A percentile compares a stretch with the other conserved stretches of the same genome.
Conservation (phyloP, 345 rosid genomes). For the Populus nigra region DNA sequence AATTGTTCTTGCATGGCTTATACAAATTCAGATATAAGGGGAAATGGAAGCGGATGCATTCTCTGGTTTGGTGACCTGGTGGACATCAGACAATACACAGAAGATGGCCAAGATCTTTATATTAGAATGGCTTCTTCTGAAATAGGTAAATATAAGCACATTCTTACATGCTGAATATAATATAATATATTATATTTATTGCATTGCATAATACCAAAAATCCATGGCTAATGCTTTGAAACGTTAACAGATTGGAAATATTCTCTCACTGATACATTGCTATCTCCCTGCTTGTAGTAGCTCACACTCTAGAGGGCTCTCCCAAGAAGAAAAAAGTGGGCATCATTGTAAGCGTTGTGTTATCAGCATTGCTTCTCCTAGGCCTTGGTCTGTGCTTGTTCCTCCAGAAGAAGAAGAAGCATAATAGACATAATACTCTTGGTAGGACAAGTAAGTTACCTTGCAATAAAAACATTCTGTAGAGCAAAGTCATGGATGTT, state of each 20-base stretch:
- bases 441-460: neutral
- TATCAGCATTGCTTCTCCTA: neutral
- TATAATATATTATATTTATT: too few relatives aligned
- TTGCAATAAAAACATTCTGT: too few relatives aligned
- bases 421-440: neutral
- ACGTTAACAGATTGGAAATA: too few relatives aligned
- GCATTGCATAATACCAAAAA: too few relatives aligned
- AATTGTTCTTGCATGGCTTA: slow-evolving; percentile 29
- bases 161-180: neutral
- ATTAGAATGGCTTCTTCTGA: slow-evolving; percentile 22
- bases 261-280: neutral
- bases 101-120: slow-evolving; percentile 17
- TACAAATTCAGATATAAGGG: slow-evolving; percentile 18
- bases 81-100: slow-evolving; percentile 2
- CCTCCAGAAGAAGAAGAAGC: neutral
- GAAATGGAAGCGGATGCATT: slow-evolving; percentile 22
- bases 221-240: too few relatives aligned
- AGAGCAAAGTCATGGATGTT: neutral
- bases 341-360: neutral
- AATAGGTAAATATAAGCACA: slow-evolving; percentile 5
- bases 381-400: neutral
- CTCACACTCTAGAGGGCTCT: neutral
- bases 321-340: neutral
- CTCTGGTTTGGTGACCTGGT: slow-evolving; percentile 22
- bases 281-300: neutral